phyloP scores from a whole-genome alignment of 108 stramenopile genomes.

The Skeletonema costatum region DNA sequence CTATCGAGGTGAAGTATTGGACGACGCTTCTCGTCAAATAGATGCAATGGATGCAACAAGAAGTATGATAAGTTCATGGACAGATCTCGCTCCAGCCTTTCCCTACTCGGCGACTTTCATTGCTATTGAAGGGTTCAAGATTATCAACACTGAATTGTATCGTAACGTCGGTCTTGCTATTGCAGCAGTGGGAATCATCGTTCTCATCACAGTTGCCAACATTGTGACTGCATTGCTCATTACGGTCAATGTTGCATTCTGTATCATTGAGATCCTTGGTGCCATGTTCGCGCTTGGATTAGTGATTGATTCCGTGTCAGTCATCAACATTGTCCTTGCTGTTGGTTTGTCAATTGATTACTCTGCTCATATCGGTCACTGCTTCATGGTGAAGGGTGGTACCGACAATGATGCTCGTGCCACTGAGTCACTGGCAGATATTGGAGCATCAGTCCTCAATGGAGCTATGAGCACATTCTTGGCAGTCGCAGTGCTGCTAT shows the following conservation, averaged over 20 bases:
- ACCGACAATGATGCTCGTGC: constrained; percentile 55
- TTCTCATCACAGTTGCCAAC: constrained; percentile 67
- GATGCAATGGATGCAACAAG: constrained; percentile 71
- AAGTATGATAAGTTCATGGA: constrained; percentile 52
- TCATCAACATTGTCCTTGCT: constrained; percentile 84
- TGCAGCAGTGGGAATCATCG: constrained; percentile 56
- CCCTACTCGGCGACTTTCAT: constrained; percentile 55
- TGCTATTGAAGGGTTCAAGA: constrained; percentile 65
- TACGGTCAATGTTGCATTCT: constrained; percentile 71
- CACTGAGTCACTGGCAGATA: constrained; percentile 66
- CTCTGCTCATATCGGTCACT: constrained; percentile 76
- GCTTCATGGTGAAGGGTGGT: constrained; percentile 80
- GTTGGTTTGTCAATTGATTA: constrained; percentile 90
- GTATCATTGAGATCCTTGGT: constrained; percentile 82
- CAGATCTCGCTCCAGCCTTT: constrained; percentile 39
- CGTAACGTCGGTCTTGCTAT: constrained; percentile 63
- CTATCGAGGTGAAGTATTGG: constrained; percentile 45
- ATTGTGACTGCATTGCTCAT: constrained; percentile 65
- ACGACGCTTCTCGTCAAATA: constrained; percentile 67
- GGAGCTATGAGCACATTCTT: constrained; percentile 81
- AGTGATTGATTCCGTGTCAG: constrained; percentile 80
- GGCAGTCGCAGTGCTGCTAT: constrained; percentile 72
- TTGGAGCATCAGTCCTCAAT: constrained; percentile 72
- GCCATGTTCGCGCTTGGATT: constrained; percentile 83
- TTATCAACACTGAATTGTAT: constrained; percentile 59